Percentiles rank a stretch among this genome's conserved stretches.
phyloP scores from a whole-genome alignment of 495 filamentous ascomycete species.

The Xylaria intraflava region DNA sequence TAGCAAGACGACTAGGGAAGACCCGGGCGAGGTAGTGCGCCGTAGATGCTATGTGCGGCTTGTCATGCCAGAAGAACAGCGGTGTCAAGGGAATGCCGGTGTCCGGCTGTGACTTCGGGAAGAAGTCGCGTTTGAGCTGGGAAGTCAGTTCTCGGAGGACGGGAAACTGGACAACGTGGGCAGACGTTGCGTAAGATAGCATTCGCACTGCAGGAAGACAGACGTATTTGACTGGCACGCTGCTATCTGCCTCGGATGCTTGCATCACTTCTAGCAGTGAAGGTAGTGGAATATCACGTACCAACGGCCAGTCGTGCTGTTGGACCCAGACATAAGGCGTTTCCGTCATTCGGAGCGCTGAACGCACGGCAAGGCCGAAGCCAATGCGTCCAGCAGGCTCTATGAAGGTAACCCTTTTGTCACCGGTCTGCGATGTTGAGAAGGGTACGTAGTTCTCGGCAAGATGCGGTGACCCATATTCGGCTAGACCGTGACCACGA shows the following conservation, averaged over 20 bases:
- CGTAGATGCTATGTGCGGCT: constrained; percentile 39
- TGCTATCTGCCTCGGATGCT: constrained; percentile 13
- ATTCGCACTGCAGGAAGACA: constrained; percentile 40
- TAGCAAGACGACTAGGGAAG: constrained; percentile 34
- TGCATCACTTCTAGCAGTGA: constrained; percentile 37
- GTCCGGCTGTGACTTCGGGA: constrained; percentile 9
- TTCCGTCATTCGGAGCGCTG: constrained; percentile 31
- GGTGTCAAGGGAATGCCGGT: constrained; percentile 36
- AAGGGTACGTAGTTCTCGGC: constrained; percentile 31
- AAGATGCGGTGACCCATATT: constrained; percentile 31
- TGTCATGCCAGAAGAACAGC: constrained; percentile 47
- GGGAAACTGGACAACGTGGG: constrained; percentile 34
- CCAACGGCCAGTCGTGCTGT: constrained; percentile 43
- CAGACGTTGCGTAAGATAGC: constrained; percentile 35
- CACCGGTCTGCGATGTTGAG: constrained; percentile 25
- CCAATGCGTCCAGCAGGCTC: constrained; percentile 37
- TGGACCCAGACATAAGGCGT: constrained; percentile 46
- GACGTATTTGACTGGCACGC: constrained; percentile 32
- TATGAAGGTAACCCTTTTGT: constrained; percentile 34
- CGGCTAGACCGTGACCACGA: constrained; percentile 25
- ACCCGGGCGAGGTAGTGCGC: constrained; percentile 37
- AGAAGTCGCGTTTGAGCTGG: constrained; percentile 31
- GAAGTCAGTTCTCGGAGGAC: constrained; percentile 30
- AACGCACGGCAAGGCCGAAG: constrained; percentile 41
- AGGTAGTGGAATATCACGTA: constrained; percentile 32